phyloP scores from a whole-genome alignment of 257 asterid genomes.

The Cordia subcordata region DNA sequence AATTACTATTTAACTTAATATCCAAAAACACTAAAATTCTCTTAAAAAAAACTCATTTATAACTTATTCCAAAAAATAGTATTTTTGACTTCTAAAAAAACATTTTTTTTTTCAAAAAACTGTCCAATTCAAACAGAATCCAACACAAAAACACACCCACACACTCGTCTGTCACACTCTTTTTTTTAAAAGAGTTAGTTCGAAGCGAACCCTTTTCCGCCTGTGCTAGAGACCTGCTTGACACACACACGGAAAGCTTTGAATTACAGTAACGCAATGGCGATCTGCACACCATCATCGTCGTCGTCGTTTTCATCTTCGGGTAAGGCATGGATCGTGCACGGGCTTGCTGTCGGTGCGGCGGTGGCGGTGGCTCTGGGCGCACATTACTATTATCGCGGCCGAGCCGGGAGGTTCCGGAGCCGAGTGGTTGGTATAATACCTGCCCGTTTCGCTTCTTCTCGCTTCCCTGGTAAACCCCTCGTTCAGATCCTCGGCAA shows the following conservation, averaged over 20 bases:
- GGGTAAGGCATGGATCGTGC: slow-evolving; percentile 45
- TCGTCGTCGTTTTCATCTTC: slow-evolving; percentile 28
- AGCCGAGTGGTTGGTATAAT: slow-evolving; percentile 80
- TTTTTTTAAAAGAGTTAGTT: too few species aligned
- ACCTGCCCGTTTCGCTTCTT: slow-evolving; percentile 93
- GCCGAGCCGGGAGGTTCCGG: slow-evolving; percentile 57
- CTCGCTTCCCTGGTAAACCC: slow-evolving; percentile 89
- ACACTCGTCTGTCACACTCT: too few species aligned
- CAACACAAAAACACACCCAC: too few species aligned
- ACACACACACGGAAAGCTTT: neutral
- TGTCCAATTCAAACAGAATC: too few species aligned
- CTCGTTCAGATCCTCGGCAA: slow-evolving; percentile 82
- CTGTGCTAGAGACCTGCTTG: too few species aligned
- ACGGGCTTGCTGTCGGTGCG: slow-evolving; percentile 48
- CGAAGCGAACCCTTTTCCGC: too few species aligned
- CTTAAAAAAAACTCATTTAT: too few species aligned
- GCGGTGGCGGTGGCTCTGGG: slow-evolving; percentile 61
- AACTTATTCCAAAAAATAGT: too few species aligned
- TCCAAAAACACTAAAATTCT: too few species aligned
- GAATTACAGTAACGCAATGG: slow-evolving; percentile 21
- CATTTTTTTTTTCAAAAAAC: too few species aligned
- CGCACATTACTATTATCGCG: slow-evolving; percentile 42
- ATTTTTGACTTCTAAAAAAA: too few species aligned
- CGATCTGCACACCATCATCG: slow-evolving; percentile 31
- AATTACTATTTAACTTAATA: too few species aligned